Base-by-base conservation (phyloP, 805 yeast genomes). In the Yamadazyma akitaensis region DNA sequence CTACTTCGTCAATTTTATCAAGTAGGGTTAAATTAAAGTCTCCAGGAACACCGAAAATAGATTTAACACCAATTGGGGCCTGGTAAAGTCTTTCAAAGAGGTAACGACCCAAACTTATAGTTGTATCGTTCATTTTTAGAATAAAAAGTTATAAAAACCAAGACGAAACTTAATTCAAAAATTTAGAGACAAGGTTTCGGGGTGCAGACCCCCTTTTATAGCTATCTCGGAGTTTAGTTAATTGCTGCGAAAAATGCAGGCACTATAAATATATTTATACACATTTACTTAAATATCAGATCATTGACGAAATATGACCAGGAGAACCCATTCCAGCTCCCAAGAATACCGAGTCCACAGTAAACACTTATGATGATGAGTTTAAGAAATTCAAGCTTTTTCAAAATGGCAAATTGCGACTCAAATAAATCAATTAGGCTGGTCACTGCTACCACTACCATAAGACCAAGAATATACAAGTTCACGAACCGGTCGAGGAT, bases 271-370 rank as follows among this genome's bases (percentile, higher is more conserved):
- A 13, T 28, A 13, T 28, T 12, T 13, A 13, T 28, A 28, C 32
- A 11, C 32, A 9, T 3, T 28, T 28, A 28, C 32, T 35, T 48
- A 28, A 51, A 51, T 2, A 85, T 70, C 5, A 79, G 73, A 56
- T 89, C 96, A 60, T 86, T 91, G 46, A 88, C 81, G 62, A 89
- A 88, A 60, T 88, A 91, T 44, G 87, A 68, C 96, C 96, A 91
- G 50, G 87, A 82, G 54, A 90, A 78, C 7, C 95, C 94, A 52
- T 85, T 77, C 96, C 96, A 94, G 42, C 96, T 81, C 38, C 88
- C 75, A 8, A 91, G 72, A 6, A 94, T 81, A 2, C 99, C 99
- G 14, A 88, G 50, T 0, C 88, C 80, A 63, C 97, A 88, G 65
- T 92, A 92, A 6, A 88, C 84, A 53, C 96, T 88, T 47, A 88